Evolutionary conservation across 352 stramenopile genomes (phyloP).

Genomic region (Phytophthora colocasiae): DNA sequence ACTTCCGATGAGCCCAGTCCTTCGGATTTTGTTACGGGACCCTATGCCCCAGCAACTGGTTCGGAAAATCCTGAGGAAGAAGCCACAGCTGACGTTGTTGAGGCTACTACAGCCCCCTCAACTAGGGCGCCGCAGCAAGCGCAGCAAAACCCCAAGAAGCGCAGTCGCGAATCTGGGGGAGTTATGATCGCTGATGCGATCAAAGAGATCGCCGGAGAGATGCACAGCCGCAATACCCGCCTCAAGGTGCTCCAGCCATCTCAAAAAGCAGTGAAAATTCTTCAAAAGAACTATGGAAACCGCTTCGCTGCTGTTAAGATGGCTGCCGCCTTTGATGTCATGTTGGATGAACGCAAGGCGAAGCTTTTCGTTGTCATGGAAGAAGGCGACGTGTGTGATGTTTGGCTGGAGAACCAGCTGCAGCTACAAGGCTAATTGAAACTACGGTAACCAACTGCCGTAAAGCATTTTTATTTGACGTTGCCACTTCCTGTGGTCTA

Average conservation of each 20-base stretch:
- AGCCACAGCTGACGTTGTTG: too few species aligned
- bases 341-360: slow-evolving; percentile 22
- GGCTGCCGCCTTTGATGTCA: not conserved
- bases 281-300: slow-evolving; percentile 3
- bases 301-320: not conserved
- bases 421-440: not conserved
- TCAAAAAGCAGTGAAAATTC: not conserved
- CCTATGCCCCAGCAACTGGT: not conserved
- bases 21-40: not conserved
- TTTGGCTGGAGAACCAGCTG: slow-evolving; percentile 20
- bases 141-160: not conserved
- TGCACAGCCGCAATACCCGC: not conserved
- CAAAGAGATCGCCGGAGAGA: not conserved
- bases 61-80: not conserved
- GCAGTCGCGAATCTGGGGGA: not conserved
- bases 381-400: slow-evolving; percentile 8
- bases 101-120: too few species aligned
- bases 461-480: not conserved
- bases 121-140: too few species aligned
- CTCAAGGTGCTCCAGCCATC: not conserved
- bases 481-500: too few species aligned
- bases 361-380: slow-evolving; percentile 17
- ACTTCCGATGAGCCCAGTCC: not conserved
- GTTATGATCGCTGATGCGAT: not conserved
- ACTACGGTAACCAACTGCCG: not conserved